These are phyloP conservation scores for Pseudoscleropodium purum DNA, from an alignment of 225 moss, liverwort and hornwort species.

Conservation along the genomic window DNA sequence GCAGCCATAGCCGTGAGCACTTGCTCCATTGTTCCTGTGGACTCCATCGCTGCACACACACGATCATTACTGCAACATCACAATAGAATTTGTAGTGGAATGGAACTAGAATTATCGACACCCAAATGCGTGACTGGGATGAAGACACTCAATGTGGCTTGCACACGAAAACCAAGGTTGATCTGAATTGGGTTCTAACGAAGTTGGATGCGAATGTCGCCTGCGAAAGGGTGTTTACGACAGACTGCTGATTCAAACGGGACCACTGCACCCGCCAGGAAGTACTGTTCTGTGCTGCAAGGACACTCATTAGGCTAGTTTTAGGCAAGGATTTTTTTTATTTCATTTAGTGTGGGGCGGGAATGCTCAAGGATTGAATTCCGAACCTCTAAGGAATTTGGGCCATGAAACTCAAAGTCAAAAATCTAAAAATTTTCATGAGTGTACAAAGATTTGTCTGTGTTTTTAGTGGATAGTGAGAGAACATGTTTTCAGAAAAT, in stretches of 20 bases:
- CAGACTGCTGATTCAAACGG: neutral
- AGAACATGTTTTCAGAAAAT: no score
- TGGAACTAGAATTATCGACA: neutral
- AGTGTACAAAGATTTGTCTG: no score
- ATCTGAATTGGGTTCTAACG: neutral
- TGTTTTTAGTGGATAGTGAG: no score
- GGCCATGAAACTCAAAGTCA: neutral
- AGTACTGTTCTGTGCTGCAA: neutral
- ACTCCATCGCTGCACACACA: conserved; percentile 2
- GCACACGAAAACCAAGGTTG: neutral
- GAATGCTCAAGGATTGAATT: neutral
- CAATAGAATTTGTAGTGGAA: neutral
- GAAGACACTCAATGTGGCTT: neutral
- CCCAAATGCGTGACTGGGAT: neutral
- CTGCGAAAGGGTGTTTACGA: neutral
- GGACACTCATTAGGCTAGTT: neutral
- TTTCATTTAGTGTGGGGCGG: neutral
- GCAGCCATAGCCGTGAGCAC: conserved; percentile 77
- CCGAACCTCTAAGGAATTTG: neutral
- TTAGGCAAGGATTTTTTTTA: no score
- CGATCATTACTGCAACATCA: neutral
- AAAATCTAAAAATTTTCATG: neutral
- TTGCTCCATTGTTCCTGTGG: conserved; percentile 35
- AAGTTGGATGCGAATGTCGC: neutral
- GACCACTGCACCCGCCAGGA: neutral